Evolutionary conservation across 176 grass and related monocot genomes (phyloP).

Genomic region (Eremochloa ophiuroides): DNA sequence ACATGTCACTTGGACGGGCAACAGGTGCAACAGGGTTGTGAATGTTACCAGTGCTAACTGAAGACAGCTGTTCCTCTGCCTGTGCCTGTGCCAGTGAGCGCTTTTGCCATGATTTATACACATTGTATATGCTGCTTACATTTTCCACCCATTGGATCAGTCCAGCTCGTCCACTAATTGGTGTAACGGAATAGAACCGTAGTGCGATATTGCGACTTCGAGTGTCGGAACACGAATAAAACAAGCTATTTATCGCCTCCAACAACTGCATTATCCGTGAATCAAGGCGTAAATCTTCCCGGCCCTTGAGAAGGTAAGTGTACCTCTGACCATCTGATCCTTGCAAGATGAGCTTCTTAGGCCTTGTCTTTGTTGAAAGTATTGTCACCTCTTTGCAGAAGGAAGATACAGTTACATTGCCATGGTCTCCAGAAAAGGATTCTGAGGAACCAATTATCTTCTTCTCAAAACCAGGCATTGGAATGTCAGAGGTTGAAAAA

Average conservation of each 20-base stretch:
- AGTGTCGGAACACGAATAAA: constrained; percentile 58
- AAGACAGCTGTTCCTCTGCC: constrained; percentile 71
- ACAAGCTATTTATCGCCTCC: constrained; percentile 83
- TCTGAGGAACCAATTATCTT: constrained; percentile 63
- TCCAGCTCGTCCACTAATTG: constrained; percentile 86
- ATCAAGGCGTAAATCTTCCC: constrained; percentile 97
- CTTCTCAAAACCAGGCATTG: constrained; percentile 99
- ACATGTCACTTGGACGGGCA: constrained; percentile 95
- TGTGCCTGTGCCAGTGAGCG: constrained; percentile 73
- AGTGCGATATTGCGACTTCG: constrained; percentile 60
- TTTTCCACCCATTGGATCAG: constrained; percentile 97
- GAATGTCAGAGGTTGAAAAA: constrained; percentile 88
- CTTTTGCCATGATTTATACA: constrained; percentile 96
- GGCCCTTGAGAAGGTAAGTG: constrained; percentile 96
- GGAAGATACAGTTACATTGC: constrained; percentile 67
- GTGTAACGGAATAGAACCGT: constrained; percentile 92
- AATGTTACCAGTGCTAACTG: constrained; percentile 45
- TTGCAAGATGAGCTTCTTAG: constrained; percentile 84
- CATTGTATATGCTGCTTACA: constrained; percentile 93
- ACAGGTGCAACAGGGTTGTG: constrained; percentile 66
- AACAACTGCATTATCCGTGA: constrained; percentile 94
- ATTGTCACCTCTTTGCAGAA: constrained; percentile 80
- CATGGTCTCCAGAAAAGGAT: constrained; percentile 42
- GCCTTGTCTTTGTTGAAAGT: constrained; percentile 97
- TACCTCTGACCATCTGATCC: constrained; percentile 94